phyloP scores from a whole-genome alignment of 768 basidiomycete genomes.

The Naganishia antarctica region DNA sequence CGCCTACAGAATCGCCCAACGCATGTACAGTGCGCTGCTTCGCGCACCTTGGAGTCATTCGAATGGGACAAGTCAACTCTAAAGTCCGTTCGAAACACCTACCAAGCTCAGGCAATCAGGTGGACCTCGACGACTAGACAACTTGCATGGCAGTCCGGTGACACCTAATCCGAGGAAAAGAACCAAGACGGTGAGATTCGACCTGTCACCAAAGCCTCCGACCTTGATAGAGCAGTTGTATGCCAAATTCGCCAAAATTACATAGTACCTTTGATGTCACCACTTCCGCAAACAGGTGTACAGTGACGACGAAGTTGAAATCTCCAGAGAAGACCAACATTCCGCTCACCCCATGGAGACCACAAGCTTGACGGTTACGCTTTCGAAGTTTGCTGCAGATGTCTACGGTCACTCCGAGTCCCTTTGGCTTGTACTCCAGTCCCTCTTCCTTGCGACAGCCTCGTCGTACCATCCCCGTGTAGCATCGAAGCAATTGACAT shows the following conservation, averaged over 20 bases:
- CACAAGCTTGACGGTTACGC: not conserved
- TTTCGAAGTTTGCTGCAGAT: too few relatives aligned
- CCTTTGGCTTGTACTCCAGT: too few relatives aligned
- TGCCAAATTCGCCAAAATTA: not conserved
- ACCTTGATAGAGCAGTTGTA: constrained; percentile 19
- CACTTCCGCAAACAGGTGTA: too few relatives aligned
- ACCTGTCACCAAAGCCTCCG: not conserved
- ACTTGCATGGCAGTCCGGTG: not conserved
- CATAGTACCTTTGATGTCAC: not conserved
- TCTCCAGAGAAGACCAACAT: not conserved
- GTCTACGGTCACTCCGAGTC: too few relatives aligned
- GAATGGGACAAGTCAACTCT: not conserved
- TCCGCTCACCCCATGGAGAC: not conserved
- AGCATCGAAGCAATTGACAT: too few relatives aligned
- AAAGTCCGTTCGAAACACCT: constrained; percentile 1
- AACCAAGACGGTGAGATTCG: not conserved
- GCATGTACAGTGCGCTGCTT: not conserved
- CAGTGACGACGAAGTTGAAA: not conserved
- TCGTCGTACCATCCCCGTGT: too few relatives aligned
- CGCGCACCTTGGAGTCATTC: not conserved
- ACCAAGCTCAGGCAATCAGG: not conserved
- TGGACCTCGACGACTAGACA: not conserved
- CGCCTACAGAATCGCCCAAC: not conserved
- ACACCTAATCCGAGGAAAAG: not conserved
- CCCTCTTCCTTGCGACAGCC: too few relatives aligned